These are phyloP conservation scores for Phlebiopsis flavidoalba DNA, from an alignment of 768 basidiomycete genomes.

Conservation along the genomic window DNA sequence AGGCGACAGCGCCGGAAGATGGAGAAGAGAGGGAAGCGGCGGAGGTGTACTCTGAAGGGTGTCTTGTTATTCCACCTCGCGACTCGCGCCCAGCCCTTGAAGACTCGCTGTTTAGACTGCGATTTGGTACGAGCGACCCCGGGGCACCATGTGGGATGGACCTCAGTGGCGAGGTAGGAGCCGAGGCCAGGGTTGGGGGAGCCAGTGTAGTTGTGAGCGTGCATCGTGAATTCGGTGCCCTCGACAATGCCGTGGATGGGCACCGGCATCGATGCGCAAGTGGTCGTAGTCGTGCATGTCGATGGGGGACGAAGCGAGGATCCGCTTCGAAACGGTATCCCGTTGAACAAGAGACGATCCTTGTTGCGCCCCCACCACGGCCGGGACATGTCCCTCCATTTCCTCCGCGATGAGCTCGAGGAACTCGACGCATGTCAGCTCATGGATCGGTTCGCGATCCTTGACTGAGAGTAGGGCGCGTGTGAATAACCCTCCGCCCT, in stretches of 20 bases:
- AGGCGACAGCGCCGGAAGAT: conserved; percentile 42
- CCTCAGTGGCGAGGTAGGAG: conserved; percentile 44
- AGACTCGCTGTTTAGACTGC: conserved; percentile 25
- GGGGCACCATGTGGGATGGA: conserved; percentile 55
- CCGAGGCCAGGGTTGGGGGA: conserved; percentile 53
- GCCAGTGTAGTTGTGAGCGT: conserved; percentile 55
- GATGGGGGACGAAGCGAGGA: conserved; percentile 40
- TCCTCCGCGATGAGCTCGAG: conserved; percentile 36
- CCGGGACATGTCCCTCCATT: conserved; percentile 41
- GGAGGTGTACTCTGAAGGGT: conserved; percentile 51
- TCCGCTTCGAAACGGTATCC: conserved; percentile 52
- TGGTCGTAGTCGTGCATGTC: conserved; percentile 30
- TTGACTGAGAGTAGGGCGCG: conserved; percentile 45
- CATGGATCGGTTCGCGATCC: conserved; percentile 45
- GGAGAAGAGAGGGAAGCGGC: conserved; percentile 40
- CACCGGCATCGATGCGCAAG: conserved; percentile 51
- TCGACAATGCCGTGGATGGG: conserved; percentile 59
- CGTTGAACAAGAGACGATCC: conserved; percentile 48
- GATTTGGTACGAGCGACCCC: conserved; percentile 41
- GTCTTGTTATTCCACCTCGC: conserved; percentile 50
- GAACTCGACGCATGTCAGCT: conserved; percentile 45
- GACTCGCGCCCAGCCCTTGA: conserved; percentile 49
- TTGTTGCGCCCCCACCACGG: conserved; percentile 46
- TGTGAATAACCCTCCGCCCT: conserved; percentile 61
- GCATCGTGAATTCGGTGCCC: conserved; percentile 57